Percentiles rank a stretch among this genome's conserved stretches.
Evolutionary conservation across 2,329 filamentous ascomycete genomes (phyloP).

Genomic region (Elsinoe batatas): DNA sequence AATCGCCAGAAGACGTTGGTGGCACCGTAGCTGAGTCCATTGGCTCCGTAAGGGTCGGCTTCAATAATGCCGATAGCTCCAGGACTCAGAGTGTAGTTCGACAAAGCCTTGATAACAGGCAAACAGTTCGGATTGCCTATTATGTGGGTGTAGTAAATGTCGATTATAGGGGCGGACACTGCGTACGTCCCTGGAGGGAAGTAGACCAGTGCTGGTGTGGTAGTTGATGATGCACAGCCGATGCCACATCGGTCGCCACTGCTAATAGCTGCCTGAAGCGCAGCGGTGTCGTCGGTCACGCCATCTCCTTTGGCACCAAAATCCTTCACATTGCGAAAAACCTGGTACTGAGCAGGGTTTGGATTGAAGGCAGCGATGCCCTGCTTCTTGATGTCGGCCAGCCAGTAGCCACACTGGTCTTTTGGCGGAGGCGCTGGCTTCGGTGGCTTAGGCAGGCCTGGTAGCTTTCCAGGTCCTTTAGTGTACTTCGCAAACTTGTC

Average conservation of each 20-base stretch:
- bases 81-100: slow-evolving; percentile 32
- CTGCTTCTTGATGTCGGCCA: slow-evolving; percentile 39
- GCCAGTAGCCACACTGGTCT: slow-evolving; percentile 25
- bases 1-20: slow-evolving; percentile 44
- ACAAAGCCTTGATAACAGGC: slow-evolving; percentile 18
- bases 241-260: background rate
- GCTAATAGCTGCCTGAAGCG: slow-evolving; percentile 47
- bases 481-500: slow-evolving; percentile 6
- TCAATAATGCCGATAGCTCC: slow-evolving; percentile 29
- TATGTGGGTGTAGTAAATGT: slow-evolving; percentile 22
- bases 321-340: slow-evolving; percentile 42
- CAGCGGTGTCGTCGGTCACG: slow-evolving; percentile 48
- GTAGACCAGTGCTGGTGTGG: slow-evolving; percentile 40
- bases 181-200: slow-evolving; percentile 51
- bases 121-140: slow-evolving; percentile 19
- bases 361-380: slow-evolving; percentile 40
- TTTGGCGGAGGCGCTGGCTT: slow-evolving; percentile 1
- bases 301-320: slow-evolving; percentile 45
- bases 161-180: slow-evolving; percentile 21
- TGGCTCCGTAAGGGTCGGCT: slow-evolving; percentile 24
- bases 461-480: background rate
- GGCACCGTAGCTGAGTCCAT: slow-evolving; percentile 28
- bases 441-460: slow-evolving; percentile 1
- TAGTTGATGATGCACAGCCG: background rate
- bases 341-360: slow-evolving; percentile 31